phyloP scores from a whole-genome alignment of 305 asterid genomes.

The Euphrasia arctica region DNA sequence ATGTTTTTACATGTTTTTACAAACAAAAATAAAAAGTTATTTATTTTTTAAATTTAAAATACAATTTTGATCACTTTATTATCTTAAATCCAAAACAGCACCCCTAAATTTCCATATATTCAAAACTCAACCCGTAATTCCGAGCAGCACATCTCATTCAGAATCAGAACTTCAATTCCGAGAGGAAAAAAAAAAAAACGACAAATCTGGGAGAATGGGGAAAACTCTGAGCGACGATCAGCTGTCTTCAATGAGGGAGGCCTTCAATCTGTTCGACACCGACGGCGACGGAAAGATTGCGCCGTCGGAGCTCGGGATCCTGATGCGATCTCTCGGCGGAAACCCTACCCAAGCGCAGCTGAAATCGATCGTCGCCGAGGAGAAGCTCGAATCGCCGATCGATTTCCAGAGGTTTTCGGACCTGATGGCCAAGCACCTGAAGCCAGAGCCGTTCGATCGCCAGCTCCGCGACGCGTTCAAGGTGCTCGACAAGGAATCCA shows the following conservation, averaged over 20 bases:
- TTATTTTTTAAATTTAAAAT: too few relatives aligned
- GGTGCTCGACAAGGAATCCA: slow-evolving; percentile 83
- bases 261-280: slow-evolving; percentile 88
- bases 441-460: slow-evolving; percentile 96
- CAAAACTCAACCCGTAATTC: neutral
- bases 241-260: slow-evolving; percentile 83
- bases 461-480: slow-evolving; percentile 98
- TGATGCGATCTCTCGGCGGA: slow-evolving; percentile 95
- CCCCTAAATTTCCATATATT: slow-evolving; percentile 7
- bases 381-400: slow-evolving; percentile 65
- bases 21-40: too few relatives aligned
- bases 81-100: neutral
- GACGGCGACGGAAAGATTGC: slow-evolving; percentile 96
- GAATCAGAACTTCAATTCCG: neutral
- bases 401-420: slow-evolving; percentile 77
- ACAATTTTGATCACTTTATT: too few relatives aligned
- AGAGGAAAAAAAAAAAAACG: neutral
- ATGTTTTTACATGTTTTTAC: too few relatives aligned
- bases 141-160: slow-evolving; percentile 1
- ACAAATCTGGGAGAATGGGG: slow-evolving; percentile 45
- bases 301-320: slow-evolving; percentile 91
- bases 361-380: slow-evolving; percentile 64
- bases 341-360: slow-evolving; percentile 95
- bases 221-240: slow-evolving; percentile 87
- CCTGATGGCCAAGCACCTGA: slow-evolving; percentile 87